Base-by-base conservation (phyloP, 306 rosid species). In the Quercus bicolor region DNA sequence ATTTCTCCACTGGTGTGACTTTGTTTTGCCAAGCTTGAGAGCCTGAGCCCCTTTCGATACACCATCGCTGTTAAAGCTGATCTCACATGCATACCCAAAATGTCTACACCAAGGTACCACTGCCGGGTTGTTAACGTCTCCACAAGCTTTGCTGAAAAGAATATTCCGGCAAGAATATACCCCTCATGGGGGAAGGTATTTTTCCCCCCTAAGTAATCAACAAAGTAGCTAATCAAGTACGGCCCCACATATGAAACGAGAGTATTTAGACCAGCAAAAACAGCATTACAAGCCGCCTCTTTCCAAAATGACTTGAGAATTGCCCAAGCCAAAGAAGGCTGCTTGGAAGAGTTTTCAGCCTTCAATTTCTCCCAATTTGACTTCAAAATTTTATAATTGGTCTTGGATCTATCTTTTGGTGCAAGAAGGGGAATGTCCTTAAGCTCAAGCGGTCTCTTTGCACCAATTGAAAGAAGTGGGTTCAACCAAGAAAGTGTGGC, bases 351-450 rank as follows among this genome's bases (percentile, higher is more conserved):
- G 72, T 75, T 82, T 73, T 93, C 99, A 21, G 88, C 90, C 90
- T 91, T 96, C 89, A 89, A 26, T 66, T 85, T 96, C 90, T 96
- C 99, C 99, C 99, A 96, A 81, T 89, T 89, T 21, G 89, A 85
- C 82, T 90, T 90, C 93, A 93, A 75, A 78, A 82, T 56, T 90
- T 90, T 91, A 75, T 91, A 96, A 71, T 89, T 91, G 37, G 87
- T 84, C 87, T 96, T 96, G 71, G 98, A 82, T 76, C 98, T 88
- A 78, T 96, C 98, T 74, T 85, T 79, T 8, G 85, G 89, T 8
- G 99, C 97, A 76, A 93, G 96, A 79, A 96, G 98, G 69, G 99
- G 99, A 82, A 96, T 93, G 78, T 96, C 99, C 89, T 90, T 96
- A 51, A 96, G 95, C 87, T 96, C 99, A 79, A 96, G 94, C 2